These are phyloP conservation scores for Hypoxylon sp. DNA, from an alignment of 2,329 filamentous ascomycete genomes.

Conservation along the genomic window DNA sequence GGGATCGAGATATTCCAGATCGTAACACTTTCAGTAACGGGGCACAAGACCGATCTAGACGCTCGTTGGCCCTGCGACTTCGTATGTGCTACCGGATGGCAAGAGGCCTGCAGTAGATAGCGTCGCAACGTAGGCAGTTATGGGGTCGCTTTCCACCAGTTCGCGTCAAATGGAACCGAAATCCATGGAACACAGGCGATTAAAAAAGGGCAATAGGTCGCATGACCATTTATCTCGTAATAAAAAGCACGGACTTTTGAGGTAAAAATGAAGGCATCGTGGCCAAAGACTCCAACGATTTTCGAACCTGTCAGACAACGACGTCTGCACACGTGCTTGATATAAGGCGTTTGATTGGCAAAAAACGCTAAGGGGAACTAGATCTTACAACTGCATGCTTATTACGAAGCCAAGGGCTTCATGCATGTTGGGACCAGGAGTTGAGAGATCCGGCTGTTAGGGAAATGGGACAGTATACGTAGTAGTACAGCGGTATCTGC, in stretches of 20 bases:
- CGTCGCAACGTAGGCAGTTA: constrained; percentile 16
- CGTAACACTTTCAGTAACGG: constrained; percentile 17
- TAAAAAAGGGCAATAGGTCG: constrained; percentile 27
- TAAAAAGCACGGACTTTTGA: not conserved
- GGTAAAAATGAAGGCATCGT: constrained; percentile 27
- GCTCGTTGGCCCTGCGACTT: constrained; percentile 1
- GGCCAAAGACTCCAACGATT: constrained; percentile 6
- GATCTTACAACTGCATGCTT: constrained; percentile 7
- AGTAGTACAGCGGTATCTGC: not conserved
- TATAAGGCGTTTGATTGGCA: constrained; percentile 25
- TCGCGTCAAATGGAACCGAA: constrained; percentile 16
- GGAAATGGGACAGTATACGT: constrained; percentile 14
- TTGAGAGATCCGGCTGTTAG: constrained; percentile 20
- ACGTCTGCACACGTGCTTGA: constrained; percentile 30
- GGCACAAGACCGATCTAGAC: constrained; percentile 24
- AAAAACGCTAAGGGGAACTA: not conserved
- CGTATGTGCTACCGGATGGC: constrained; percentile 14
- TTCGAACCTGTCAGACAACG: constrained; percentile 27
- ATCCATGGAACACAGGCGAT: constrained; percentile 6
- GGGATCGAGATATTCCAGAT: constrained; percentile 2
- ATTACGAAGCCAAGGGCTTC: too few species aligned
- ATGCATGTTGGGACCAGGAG: too few species aligned
- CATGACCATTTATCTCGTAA: constrained; percentile 22
- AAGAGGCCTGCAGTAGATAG: constrained; percentile 15
- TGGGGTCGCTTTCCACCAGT: constrained; percentile 3